These are phyloP conservation scores for Gracilaria vermiculophylla DNA, from an alignment of 23 red algal species.

Conservation along the genomic window DNA sequence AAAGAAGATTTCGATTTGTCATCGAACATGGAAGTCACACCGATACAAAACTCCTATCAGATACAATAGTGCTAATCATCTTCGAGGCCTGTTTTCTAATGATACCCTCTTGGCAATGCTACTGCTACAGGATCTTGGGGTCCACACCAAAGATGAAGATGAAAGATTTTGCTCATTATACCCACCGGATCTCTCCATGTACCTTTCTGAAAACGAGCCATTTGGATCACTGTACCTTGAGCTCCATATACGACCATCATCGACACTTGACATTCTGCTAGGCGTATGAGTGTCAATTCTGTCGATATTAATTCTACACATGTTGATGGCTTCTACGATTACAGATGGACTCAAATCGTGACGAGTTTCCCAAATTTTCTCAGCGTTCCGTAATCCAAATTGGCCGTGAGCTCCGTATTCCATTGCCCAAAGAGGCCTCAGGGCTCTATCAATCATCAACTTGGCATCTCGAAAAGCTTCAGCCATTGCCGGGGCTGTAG, in stretches of 20 bases:
- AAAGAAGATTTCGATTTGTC: too few relatives aligned
- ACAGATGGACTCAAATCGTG: conserved; percentile 28
- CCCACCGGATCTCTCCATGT: neutral
- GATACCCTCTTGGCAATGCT: neutral
- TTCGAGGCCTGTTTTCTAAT: neutral
- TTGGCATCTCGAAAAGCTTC: conserved; percentile 43
- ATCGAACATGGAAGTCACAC: too few relatives aligned
- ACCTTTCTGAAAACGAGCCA: conserved; percentile 41
- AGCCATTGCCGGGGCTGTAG: conserved; percentile 29
- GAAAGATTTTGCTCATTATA: conserved; percentile 27
- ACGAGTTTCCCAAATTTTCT: conserved; percentile 57
- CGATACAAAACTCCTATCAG: too few relatives aligned
- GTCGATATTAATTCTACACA: conserved; percentile 5
- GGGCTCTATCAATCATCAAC: conserved; percentile 27
- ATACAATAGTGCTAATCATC: neutral
- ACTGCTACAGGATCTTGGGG: conserved; percentile 17
- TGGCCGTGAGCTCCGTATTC: conserved; percentile 24
- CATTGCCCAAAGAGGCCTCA: conserved; percentile 47
- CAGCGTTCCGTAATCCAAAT: conserved; percentile 24
- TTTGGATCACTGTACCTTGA: conserved; percentile 41
- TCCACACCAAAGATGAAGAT: conserved; percentile 59
- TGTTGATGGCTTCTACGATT: conserved; percentile 23
- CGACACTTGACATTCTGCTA: conserved; percentile 43
- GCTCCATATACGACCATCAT: conserved; percentile 33
- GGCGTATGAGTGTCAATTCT: neutral